These are phyloP conservation scores for Fraxinus anomala DNA, from an alignment of 257 asterid species.

Conservation along the genomic window DNA sequence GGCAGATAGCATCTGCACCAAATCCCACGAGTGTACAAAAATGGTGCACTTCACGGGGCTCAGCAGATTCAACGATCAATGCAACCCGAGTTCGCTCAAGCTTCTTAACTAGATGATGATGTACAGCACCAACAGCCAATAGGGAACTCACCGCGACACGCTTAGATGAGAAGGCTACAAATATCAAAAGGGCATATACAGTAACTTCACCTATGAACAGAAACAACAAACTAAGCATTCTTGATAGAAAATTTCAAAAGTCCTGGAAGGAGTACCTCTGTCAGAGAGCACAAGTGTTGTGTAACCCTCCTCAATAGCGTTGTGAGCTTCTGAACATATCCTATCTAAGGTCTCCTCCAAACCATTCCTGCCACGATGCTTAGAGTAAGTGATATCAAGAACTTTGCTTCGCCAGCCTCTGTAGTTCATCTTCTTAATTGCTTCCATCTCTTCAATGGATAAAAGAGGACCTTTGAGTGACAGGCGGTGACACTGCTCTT, in stretches of 20 bases:
- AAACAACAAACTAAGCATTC: background rate
- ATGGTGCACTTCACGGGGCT: conserved; percentile 99
- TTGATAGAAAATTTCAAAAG: background rate
- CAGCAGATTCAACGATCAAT: conserved; percentile 89
- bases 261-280: conserved; percentile 58
- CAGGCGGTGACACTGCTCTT: conserved; percentile 93
- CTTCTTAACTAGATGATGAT: conserved; percentile 89
- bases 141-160: conserved; percentile 94
- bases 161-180: conserved; percentile 73
- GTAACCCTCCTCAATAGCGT: conserved; percentile 88
- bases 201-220: conserved; percentile 5
- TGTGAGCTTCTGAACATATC: conserved; percentile 83
- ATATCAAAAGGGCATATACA: conserved; percentile 16
- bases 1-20: conserved; percentile 99
- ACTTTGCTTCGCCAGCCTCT: conserved; percentile 95
- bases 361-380: conserved; percentile 71
- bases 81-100: conserved; percentile 94
- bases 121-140: conserved; percentile 97
- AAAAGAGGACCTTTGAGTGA: conserved; percentile 91
- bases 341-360: conserved; percentile 89
- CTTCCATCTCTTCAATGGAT: conserved; percentile 86
- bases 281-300: conserved; percentile 88
- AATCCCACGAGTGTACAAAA: conserved; percentile 97
- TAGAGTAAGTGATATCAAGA: conserved; percentile 82
- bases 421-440: conserved; percentile 85